These are phyloP conservation scores for Grosmannia penicillata DNA, from an alignment of 2,329 filamentous ascomycete species.

Conservation along the genomic window DNA sequence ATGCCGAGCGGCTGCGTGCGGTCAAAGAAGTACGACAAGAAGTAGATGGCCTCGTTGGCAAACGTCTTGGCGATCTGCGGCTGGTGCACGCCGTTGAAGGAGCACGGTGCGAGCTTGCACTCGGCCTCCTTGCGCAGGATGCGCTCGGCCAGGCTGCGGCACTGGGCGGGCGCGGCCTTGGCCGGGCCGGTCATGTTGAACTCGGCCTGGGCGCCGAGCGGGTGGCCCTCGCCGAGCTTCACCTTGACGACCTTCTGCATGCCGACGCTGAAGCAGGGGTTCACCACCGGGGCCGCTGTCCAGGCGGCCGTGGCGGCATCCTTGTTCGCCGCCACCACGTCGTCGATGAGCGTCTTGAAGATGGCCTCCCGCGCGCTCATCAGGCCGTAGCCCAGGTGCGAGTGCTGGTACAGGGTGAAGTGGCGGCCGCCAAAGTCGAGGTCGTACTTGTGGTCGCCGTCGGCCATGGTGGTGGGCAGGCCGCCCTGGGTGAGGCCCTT, in stretches of 20 bases:
- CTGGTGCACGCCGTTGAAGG: conserved; percentile 95
- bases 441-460: conserved; percentile 92
- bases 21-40: conserved; percentile 97
- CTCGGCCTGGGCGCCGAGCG: conserved; percentile 46
- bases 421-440: conserved; percentile 75
- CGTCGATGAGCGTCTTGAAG: conserved; percentile 60
- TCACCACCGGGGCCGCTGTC: conserved; percentile 55
- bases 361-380: conserved; percentile 89
- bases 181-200: conserved; percentile 83
- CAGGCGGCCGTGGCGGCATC: conserved; percentile 46
- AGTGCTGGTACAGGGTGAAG: conserved; percentile 94
- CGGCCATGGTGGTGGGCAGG: conserved; percentile 70
- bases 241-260: conserved; percentile 63
- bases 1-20: conserved; percentile 87
- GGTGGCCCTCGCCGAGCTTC: conserved; percentile 49
- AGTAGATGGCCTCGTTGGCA: conserved; percentile 77
- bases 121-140: conserved; percentile 76
- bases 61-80: conserved; percentile 88
- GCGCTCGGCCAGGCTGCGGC: conserved; percentile 78
- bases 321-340: conserved; percentile 49
- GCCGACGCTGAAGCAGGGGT: conserved; percentile 77
- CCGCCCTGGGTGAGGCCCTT: conserved; percentile 56
- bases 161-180: conserved; percentile 65
- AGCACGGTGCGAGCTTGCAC: conserved; percentile 81
- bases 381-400: conserved; percentile 88